Base-by-base conservation (phyloP, 805 yeast species). In the Suhomyces emberorum region DNA sequence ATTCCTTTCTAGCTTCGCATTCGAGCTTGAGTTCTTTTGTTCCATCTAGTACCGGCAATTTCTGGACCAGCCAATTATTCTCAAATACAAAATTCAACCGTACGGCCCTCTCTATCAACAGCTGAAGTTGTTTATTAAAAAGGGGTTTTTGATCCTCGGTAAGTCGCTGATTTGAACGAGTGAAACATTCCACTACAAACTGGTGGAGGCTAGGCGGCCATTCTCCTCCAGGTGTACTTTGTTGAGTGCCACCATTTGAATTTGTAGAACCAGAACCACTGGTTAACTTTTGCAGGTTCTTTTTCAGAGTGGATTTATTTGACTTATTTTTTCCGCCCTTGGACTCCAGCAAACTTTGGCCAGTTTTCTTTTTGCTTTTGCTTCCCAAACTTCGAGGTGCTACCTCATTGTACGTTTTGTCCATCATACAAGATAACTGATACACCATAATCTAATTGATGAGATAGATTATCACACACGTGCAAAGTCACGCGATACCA, bases 131-230 rank as follows among this genome's bases (percentile, higher is more conserved):
- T 7, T 46, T 39, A 42, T 77, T 76, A 48, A 80, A 69, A 23
- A 50, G 45, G 6, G 54, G 51, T 44, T 66, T 70, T 2, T 55
- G 51, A 5, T 40, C 39, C 3, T 69, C 63, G 31, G 59, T 57
- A 10, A 72, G 55, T 6, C 57, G 48, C 4, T 20, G 23, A 15
- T 55, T 58, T 0, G 76, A 65, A 36, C 57, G 54, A 10, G 52
- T 48, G 48, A 80, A 79, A 28, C 77, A 63, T 8, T 58, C 44
- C 4, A 64, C 61, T 5, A 80, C 77, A 52, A 77, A 81, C 10
- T 55, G 52, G 49, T 70, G 77, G 27, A 81, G 55, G 3, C 71
- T 51, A n/a, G 54, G 63, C 1, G 86, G 87, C 84, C 84, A 80
- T 6, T 43, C 36, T 16, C 18, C 24, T 21, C n/a, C n/a, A 23